Conservation (phyloP, 177 flowering plant species). For the Vitis hybrid region DNA sequence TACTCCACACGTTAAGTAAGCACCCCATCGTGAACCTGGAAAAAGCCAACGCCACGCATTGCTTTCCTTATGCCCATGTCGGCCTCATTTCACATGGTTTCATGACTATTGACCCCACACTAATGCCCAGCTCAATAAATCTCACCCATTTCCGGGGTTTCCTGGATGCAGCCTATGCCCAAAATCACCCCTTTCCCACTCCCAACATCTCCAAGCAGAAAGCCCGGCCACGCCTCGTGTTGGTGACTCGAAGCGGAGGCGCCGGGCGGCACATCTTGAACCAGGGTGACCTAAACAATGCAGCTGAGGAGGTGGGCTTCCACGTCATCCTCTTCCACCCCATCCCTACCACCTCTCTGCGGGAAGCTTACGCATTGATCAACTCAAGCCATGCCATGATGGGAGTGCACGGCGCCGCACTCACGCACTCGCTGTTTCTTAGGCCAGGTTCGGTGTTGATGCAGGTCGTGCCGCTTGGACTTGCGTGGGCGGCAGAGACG, state of each 20-base stretch:
- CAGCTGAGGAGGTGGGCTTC: slow-evolving; percentile 42
- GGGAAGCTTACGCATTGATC: slow-evolving; percentile 28
- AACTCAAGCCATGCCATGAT: slow-evolving; percentile 50
- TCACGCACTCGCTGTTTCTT: slow-evolving; percentile 53
- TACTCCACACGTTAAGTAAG: slow-evolving; percentile 30
- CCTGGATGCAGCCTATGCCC: slow-evolving; percentile 25
- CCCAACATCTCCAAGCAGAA: neutral
- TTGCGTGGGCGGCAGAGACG: slow-evolving; percentile 37
- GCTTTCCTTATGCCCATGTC: slow-evolving; percentile 42
- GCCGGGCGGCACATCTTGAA: slow-evolving; percentile 37
- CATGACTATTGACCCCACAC: slow-evolving; percentile 35
- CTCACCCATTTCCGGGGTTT: slow-evolving; percentile 31
- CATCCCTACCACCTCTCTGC: slow-evolving; percentile 19
- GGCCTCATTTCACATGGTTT: slow-evolving; percentile 56
- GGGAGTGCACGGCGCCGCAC: slow-evolving; percentile 71
- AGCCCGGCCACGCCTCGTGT: slow-evolving; percentile 36
- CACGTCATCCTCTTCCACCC: slow-evolving; percentile 44
- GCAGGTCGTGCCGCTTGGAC: slow-evolving; percentile 58
- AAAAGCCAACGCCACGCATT: slow-evolving; percentile 37
- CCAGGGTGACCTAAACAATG: slow-evolving; percentile 20
- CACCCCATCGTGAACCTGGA: slow-evolving; percentile 42
- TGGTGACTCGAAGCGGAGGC: slow-evolving; percentile 24
- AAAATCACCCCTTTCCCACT: neutral
- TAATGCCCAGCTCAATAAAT: slow-evolving; percentile 22
- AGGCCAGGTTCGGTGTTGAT: slow-evolving; percentile 45